Evolutionary conservation across 2,329 filamentous ascomycete genomes (phyloP), one percentile per base, ranked within the genome.

Genomic region (Trichoderma semiorbis): DNA sequence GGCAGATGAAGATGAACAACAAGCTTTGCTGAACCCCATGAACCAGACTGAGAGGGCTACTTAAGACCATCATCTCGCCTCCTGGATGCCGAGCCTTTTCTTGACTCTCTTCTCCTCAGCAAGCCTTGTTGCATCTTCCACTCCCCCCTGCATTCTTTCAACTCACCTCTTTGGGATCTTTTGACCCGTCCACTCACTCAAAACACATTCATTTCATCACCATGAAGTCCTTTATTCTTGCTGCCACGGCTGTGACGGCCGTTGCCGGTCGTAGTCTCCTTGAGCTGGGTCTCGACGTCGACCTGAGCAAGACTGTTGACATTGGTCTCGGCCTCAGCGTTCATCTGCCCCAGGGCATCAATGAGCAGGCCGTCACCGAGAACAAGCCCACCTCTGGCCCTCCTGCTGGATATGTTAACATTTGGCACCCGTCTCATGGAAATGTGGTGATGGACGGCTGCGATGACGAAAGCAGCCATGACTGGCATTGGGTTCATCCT

Each of bases 361-460:
- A 67, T 21, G 71, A 76, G 47, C 66, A 43, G 69, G 68, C 75
- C 21, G 75, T 70, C 10, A 58, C 74, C 12, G 74, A 55, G 50
- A 60, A 60, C 61, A 76, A 76, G 74, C 79, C 78, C 60, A 36
- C 39, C 2, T 14, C 34, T n/a, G 71, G 62, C 3, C 79, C 81
- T 11, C 73, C 77, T 14, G 32, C 72, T 1, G 79, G 73, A 73
- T 77, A 75, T 75, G 75, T 70, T 74, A 74, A 79, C 74, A 71
- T 79, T 74, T 83, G 78, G 79, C 81, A 83, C 75, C 81, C 81
- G 63, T 72, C 80, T 14, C 81, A 83, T 77, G 73, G 76, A 32
- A 76, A 76, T 43, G 75, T 82, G 70, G 73, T 75, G 74, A 83
- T 83, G 32, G 81, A 83, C 68, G 77, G 75, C 72, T 83, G 81